Percentiles rank a stretch among this genome's conserved stretches.
phyloP scores from a whole-genome alignment of 1,139 yeast species.

The Lodderomyces margitis region DNA sequence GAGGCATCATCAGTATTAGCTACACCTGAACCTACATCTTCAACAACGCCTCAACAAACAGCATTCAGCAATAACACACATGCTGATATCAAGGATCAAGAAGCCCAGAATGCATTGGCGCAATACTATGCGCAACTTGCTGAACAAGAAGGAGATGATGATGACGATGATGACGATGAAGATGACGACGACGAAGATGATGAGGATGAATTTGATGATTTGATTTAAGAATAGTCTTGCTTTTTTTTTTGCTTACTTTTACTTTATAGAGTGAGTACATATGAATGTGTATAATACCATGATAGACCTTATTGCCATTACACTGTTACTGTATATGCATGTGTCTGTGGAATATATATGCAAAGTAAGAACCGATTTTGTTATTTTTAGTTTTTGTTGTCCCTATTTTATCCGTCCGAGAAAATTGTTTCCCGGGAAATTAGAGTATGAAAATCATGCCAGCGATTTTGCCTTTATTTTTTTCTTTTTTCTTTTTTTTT shows the following conservation, averaged over 20 bases:
- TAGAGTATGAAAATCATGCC: background rate
- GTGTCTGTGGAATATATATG: background rate
- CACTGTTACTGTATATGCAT: too few species aligned
- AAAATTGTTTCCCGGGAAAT: background rate
- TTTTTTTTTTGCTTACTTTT: background rate
- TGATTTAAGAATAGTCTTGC: slow-evolving; percentile 5
- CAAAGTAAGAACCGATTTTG: too few species aligned
- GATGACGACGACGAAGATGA: slow-evolving; percentile 49
- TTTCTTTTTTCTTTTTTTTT: too few species aligned
- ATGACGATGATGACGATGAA: slow-evolving; percentile 61
- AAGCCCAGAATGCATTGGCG: slow-evolving; percentile 75
- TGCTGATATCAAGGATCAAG: slow-evolving; percentile 50
- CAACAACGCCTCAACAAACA: slow-evolving; percentile 11
- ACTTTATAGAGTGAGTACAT: background rate
- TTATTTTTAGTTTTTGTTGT: too few species aligned
- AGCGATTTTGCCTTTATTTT: too few species aligned
- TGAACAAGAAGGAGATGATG: slow-evolving; percentile 59
- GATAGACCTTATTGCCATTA: too few species aligned
- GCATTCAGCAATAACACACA: slow-evolving; percentile 8
- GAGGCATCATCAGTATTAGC: slow-evolving; percentile 7
- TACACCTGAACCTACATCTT: slow-evolving; percentile 7
- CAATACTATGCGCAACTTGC: slow-evolving; percentile 76
- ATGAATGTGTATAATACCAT: background rate
- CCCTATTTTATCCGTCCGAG: slow-evolving; percentile 1
- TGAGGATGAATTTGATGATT: slow-evolving; percentile 13